Base-by-base conservation (phyloP, 305 asterid genomes). In the Fraxinus greggii region DNA sequence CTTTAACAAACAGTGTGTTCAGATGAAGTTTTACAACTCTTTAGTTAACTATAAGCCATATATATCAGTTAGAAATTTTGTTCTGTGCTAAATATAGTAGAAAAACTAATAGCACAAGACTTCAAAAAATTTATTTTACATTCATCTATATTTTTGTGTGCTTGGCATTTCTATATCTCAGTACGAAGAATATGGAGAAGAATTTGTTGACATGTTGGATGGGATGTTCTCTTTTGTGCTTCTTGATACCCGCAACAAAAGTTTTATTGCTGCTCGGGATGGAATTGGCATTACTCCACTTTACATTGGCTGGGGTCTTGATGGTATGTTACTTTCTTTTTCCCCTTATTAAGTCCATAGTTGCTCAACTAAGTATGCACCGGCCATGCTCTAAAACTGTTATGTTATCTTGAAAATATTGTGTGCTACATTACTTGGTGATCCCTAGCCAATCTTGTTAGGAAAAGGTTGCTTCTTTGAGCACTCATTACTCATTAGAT, bases 161-260 rank as follows among this genome's bases (percentile, higher is more conserved):
- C n/a, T 32, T 59, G 48, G 33, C 23, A 45, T 76, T 74, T 36
- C 61, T 82, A 42, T 59, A n/a, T 80, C 83, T 59, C 92, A 97
- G 98, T 97, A 97, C 89, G 99, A 97, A 88, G 98, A 97, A 85
- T 86, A 92, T 86, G 99, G 99, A 77, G 98, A 97, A 90, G 97
- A 97, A 51, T 97, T 97, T 87, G 91, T 95, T 80, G 84, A 91
- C 89, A 92, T 95, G 99, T 84, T 97, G 90, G 99, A 97, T 85
- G 99, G 99, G 81, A 97, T 97, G 99, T 97, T 97, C 83, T 95
- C 99, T 63, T 97, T 97, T 86, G 99, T 97, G 88, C 98, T 97
- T 86, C 95, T 97, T 80, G 98, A 97, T 88, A 95, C 98, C 81
- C 97, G 95, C 69, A 96, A 95, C 77, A 95, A 92, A 86, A 92